Evolutionary conservation across 228 moss, liverwort and hornwort genomes (phyloP), one percentile per base, ranked within the genome.

Genomic region (Sphagnum fallax): DNA sequence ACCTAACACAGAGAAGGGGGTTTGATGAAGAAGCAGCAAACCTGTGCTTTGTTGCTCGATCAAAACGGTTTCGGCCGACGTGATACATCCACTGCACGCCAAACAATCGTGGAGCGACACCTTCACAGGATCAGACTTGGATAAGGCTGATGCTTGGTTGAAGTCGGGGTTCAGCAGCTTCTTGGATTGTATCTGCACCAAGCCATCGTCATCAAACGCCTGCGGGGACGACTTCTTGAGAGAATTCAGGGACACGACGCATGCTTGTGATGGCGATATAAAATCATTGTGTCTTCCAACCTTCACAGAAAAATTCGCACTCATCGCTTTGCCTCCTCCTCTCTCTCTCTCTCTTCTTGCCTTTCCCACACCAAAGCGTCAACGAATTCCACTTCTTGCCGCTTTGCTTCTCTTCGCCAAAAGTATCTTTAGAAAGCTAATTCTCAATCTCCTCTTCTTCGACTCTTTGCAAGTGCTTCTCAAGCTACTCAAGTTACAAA

Each of bases 31-130:
- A 55, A 55, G 55, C 55, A 55, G 12, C 55, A 5, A 10, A 80
- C 87, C 89, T 53, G 84, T 85, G 68, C 98, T 98, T 72, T 94
- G 98, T 60, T 98, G 98, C 77, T 98, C 94, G 67, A 98, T 75
- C 98, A 94, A 90, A 14, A 98, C 92, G 16, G 98, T 92, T 72
- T 98, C 98, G 47, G 98, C 98, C 48, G 94, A 94, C 13, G 98
- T 94, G 52, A 94, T 91, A 66, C 98, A 98, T 47, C 98, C 98
- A 63, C 94, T 94, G 69, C 98, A 98, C 49, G 98, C 94, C 70
- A 98, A 63, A 62, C 98, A 98, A 73, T 98, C 94, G 67, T 94
- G 98, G 52, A 98, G 69, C 53, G 91, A 91, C 11, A 98, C 87
- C 80, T 79, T 90, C 12, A 98, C 90, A 51, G 94, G 87, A 49